Percentiles rank a stretch among this genome's conserved stretches.
Conservation (phyloP, 148 eudicot genomes). For the Vaccinium macrocarpon region DNA sequence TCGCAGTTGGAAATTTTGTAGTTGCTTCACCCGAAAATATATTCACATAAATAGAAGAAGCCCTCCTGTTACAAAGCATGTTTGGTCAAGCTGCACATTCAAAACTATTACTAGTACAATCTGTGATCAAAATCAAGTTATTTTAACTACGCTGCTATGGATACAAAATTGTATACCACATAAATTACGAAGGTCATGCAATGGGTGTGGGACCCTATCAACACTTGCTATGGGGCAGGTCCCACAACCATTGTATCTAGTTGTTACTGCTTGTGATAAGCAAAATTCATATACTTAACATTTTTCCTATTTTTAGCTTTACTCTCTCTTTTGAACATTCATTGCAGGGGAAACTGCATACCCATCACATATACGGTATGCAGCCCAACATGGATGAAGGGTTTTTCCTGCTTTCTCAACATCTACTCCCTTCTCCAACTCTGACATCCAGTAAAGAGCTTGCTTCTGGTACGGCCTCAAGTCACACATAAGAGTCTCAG, state of each 20-base stretch:
- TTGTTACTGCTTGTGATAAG: neutral
- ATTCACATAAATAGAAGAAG: conserved; percentile 59
- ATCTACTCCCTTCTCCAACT: conserved; percentile 44
- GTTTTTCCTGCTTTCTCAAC: conserved; percentile 50
- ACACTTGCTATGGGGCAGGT: neutral
- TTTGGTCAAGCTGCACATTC: neutral
- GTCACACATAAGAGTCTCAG: conserved; percentile 51
- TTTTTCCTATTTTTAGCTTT: neutral
- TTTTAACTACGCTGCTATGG: neutral
- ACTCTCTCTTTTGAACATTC: neutral
- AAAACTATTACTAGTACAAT: neutral
- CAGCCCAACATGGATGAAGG: conserved; percentile 79
- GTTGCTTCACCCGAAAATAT: conserved; percentile 70
- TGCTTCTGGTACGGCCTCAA: conserved; percentile 75
- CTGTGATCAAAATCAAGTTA: neutral
- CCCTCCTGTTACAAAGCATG: conserved; percentile 41
- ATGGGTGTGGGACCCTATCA: neutral
- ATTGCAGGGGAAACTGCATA: conserved; percentile 23
- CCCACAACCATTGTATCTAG: neutral
- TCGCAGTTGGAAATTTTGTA: conserved; percentile 57
- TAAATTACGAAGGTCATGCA: neutral
- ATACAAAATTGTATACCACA: neutral
- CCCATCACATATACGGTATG: conserved; percentile 52
- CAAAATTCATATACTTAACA: neutral
- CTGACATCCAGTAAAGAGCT: conserved; percentile 69